Base-by-base conservation (phyloP, 176 grass and related monocot species). In the Phoenix roebelenii region DNA sequence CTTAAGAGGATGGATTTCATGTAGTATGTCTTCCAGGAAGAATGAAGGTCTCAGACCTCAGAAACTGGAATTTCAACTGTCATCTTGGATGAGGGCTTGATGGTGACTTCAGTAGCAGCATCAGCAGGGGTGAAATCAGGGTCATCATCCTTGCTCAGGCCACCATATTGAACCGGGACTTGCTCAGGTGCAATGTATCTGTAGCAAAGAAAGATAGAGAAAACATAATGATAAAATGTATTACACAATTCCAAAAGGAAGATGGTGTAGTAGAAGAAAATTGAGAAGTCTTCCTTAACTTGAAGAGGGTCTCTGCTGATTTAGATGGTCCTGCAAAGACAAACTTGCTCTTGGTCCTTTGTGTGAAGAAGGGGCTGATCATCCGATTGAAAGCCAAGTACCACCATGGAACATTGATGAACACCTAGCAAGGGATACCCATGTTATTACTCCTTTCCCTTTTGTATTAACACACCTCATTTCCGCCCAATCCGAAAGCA, bases 341-440 rank as follows among this genome's bases (percentile, higher is more conserved):
- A n/a, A 97, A 91, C 81, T 97, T 97, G 93, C 93, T 97, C 81
- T 73, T 91, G 54, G 87, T 97, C 63, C 93, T 83, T 72, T 88
- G 87, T 23, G 93, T 91, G 22, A 97, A 77, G 82, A 97, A 97
- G 6, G 93, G 87, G 73, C 81, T 85, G 75, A 97, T 85, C 87
- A 97, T 88, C 53, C 80, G 77, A 69, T 91, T 91, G 22, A 78
- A 84, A 55, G 93, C 93, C 18, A 97, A 72, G 69, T 97, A 91
- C 87, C 93, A 97, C 93, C 93, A 97, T 18, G 93, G 87, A 57
- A 91, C 93, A 73, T 97, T 91, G 78, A 97, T 91, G 85, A 97
- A 97, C 53, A 97, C 73, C 93, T 91, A 74, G 25, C 55, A 25
- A 81, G 10, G 15, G 60, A 49, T 17, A 79, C 25, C 23, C 67